phyloP scores from a whole-genome alignment of 202 grass and related monocot species.

The Eragrostis tef region DNA sequence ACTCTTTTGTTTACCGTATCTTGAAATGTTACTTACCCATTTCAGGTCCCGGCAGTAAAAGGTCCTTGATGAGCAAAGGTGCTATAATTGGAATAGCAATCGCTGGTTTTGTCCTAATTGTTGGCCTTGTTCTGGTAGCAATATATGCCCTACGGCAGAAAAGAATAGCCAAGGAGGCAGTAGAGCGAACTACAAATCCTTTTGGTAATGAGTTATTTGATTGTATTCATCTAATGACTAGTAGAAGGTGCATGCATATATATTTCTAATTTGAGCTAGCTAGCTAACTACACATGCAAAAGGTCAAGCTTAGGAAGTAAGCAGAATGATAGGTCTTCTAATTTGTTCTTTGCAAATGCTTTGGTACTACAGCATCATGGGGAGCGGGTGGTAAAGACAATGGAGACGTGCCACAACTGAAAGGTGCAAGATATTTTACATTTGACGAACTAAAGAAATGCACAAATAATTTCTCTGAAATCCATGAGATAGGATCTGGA shows the following conservation, averaged over 20 bases:
- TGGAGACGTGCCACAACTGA: slow-evolving; percentile 59
- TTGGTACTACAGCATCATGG: slow-evolving; percentile 67
- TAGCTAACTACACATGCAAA: slow-evolving; percentile 9
- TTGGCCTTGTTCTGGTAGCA: slow-evolving; percentile 57
- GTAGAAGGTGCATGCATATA: slow-evolving; percentile 12
- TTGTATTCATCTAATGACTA: neutral
- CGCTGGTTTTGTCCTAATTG: slow-evolving; percentile 53
- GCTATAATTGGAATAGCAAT: slow-evolving; percentile 57
- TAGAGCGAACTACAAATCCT: slow-evolving; percentile 58
- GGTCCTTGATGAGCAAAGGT: slow-evolving; percentile 47
- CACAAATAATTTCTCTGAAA: slow-evolving; percentile 79
- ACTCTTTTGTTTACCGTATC: slow-evolving; percentile 25
- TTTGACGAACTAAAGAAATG: slow-evolving; percentile 73
- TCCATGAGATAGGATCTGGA: slow-evolving; percentile 70
- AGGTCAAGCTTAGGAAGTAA: slow-evolving; percentile 8
- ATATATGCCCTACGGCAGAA: slow-evolving; percentile 72
- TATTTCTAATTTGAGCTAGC: slow-evolving; percentile 12
- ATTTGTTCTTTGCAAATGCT: slow-evolving; percentile 40
- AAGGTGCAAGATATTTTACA: slow-evolving; percentile 70
- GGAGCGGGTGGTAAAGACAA: slow-evolving; percentile 59
- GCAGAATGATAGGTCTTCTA: slow-evolving; percentile 10
- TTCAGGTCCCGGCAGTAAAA: slow-evolving; percentile 50
- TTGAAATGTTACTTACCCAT: slow-evolving; percentile 32
- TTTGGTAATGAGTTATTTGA: slow-evolving; percentile 59
- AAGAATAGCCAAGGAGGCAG: slow-evolving; percentile 59